phyloP scores from a whole-genome alignment of 2,329 filamentous ascomycete genomes.

The Diaporthe batatas region DNA sequence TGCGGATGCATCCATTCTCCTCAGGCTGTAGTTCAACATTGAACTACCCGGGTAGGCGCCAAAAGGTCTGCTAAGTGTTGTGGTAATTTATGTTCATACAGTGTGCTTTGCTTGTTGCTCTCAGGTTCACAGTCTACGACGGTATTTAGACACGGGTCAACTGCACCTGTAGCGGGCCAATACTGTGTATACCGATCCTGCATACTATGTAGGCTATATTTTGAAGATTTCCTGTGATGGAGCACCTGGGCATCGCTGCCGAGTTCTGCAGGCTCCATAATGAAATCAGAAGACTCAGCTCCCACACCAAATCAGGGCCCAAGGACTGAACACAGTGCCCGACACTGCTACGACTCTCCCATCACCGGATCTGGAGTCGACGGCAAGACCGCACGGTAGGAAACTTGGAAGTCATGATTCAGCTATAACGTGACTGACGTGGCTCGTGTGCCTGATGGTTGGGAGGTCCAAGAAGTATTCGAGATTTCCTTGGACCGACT shows the following conservation, averaged over 20 bases:
- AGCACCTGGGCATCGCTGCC: background rate
- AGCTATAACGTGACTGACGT: slow-evolving; percentile 15
- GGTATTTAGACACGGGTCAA: slow-evolving; percentile 5
- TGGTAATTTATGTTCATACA: background rate
- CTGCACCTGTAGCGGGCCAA: background rate
- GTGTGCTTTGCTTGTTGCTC: slow-evolving; percentile 3
- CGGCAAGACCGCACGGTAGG: background rate
- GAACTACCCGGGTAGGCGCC: background rate
- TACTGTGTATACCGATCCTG: slow-evolving; percentile 20
- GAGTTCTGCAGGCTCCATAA: slow-evolving; percentile 1
- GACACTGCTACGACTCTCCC: background rate
- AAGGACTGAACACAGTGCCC: background rate
- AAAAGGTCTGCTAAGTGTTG: background rate
- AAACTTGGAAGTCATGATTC: slow-evolving; percentile 10
- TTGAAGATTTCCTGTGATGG: background rate
- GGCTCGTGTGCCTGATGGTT: background rate
- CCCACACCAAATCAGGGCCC: background rate
- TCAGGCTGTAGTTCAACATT: too few relatives aligned
- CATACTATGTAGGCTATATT: slow-evolving; percentile 10
- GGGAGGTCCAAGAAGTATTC: too few relatives aligned
- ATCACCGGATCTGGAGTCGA: background rate
- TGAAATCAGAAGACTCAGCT: background rate
- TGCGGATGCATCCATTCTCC: too few relatives aligned
- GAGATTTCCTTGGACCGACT: background rate
- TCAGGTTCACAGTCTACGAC: slow-evolving; percentile 1